Conservation (phyloP, 306 rosid species). For the Corylus americana region DNA sequence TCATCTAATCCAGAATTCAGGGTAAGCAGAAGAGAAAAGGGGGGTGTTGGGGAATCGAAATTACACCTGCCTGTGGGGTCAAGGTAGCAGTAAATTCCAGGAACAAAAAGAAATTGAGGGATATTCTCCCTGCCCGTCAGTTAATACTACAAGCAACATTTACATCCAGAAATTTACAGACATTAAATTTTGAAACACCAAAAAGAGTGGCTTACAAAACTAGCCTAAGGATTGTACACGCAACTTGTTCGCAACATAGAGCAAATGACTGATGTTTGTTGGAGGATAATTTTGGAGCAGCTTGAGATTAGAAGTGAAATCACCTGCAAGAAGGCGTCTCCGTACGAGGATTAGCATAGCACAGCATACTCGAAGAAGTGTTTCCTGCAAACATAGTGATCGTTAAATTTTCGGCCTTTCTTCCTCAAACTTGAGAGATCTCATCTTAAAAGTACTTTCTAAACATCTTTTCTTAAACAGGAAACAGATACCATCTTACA, state of each 20-base stretch:
- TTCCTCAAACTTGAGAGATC: conserved; percentile 6
- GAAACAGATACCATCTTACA: not conserved
- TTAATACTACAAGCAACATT: conserved; percentile 38
- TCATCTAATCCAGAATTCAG: conserved; percentile 1
- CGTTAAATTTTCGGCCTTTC: conserved; percentile 20
- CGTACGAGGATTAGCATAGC: conserved; percentile 94
- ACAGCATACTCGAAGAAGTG: conserved; percentile 90
- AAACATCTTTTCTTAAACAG: not conserved
- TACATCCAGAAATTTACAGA: conserved; percentile 60
- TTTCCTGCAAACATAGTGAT: conserved; percentile 57
- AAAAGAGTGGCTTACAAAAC: conserved; percentile 18
- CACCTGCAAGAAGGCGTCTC: conserved; percentile 91
- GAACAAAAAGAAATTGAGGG: not conserved
- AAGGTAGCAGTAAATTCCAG: conserved; percentile 5
- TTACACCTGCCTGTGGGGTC: not conserved
- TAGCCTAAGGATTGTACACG: conserved; percentile 64
- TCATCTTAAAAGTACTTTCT: conserved; percentile 6
- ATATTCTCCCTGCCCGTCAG: conserved; percentile 11
- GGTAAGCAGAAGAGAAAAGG: not conserved
- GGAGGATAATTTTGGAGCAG: conserved; percentile 87
- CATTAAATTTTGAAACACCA: conserved; percentile 25
- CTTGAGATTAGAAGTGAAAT: conserved; percentile 97
- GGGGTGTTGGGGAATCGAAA: not conserved
- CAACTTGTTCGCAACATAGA: conserved; percentile 94
- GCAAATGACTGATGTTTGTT: conserved; percentile 91